Conservation (phyloP, 2,329 filamentous ascomycete species). For the Grosmannia penicillata region DNA sequence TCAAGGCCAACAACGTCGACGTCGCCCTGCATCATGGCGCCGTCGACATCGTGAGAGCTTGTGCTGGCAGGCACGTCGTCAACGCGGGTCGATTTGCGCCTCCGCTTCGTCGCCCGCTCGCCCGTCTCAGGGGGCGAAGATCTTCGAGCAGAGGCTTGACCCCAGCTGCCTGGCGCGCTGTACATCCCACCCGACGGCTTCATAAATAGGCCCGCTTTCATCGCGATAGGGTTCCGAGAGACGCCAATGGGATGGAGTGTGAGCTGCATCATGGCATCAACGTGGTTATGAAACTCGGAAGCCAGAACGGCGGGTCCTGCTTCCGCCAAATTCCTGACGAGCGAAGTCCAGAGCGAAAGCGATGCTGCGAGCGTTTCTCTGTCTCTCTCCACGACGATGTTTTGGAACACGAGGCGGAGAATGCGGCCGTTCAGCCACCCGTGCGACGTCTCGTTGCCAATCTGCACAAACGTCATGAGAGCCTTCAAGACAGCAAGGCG, state of each 20-base stretch:
- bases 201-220: slow-evolving; percentile 81
- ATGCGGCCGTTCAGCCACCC: slow-evolving; percentile 89
- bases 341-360: slow-evolving; percentile 70
- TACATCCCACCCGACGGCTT: slow-evolving; percentile 85
- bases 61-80: slow-evolving; percentile 49
- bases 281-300: slow-evolving; percentile 57
- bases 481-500: slow-evolving; percentile 86
- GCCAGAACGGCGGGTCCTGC: slow-evolving; percentile 50
- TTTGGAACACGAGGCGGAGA: slow-evolving; percentile 82
- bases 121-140: slow-evolving; percentile 36
- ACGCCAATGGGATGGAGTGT: slow-evolving; percentile 87
- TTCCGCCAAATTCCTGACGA: slow-evolving; percentile 51
- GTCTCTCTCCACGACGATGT: slow-evolving; percentile 85
- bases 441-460: slow-evolving; percentile 65
- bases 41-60: slow-evolving; percentile 90
- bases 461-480: slow-evolving; percentile 78
- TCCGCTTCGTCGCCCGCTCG: slow-evolving; percentile 56
- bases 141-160: slow-evolving; percentile 28
- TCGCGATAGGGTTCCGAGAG: slow-evolving; percentile 75
- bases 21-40: slow-evolving; percentile 94
- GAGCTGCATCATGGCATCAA: slow-evolving; percentile 70
- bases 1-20: slow-evolving; percentile 88
- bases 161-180: slow-evolving; percentile 31
- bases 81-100: slow-evolving; percentile 71
- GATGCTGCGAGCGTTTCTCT: slow-evolving; percentile 69